Conservation (phyloP, 306 rosid genomes). For the Abrus precatorius region DNA sequence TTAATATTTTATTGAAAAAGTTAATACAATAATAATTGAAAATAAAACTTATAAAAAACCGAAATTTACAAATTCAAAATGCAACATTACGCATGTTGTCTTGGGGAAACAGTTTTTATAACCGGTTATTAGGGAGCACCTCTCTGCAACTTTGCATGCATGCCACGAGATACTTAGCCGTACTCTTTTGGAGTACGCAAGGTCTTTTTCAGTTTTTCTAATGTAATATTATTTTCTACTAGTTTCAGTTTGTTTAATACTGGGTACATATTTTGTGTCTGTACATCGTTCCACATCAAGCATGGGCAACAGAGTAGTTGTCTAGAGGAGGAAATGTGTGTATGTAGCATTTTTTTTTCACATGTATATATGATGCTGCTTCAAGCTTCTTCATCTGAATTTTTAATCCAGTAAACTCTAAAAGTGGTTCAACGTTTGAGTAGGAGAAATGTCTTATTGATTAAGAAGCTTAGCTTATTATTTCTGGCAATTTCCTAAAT, state of each 20-base stretch:
- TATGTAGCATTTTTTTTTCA: not conserved
- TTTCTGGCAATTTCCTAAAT: not conserved
- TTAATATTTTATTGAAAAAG: no score
- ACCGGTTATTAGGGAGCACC: slow-evolving; percentile 29
- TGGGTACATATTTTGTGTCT: slow-evolving; percentile 24
- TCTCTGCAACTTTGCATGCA: slow-evolving; percentile 45
- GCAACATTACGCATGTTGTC: slow-evolving; percentile 6
- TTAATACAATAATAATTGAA: no score
- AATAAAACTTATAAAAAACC: no score
- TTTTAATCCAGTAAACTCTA: not conserved
- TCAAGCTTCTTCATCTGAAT: not conserved
- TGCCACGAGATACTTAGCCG: slow-evolving; percentile 41
- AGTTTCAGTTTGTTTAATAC: slow-evolving; percentile 25
- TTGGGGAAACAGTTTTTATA: slow-evolving; percentile 30
- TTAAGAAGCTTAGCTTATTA: not conserved
- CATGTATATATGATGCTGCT: not conserved
- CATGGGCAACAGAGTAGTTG: slow-evolving; percentile 9
- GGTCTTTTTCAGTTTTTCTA: slow-evolving; percentile 17
- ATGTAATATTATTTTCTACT: not conserved
- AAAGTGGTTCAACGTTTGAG: not conserved
- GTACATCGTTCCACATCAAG: slow-evolving; percentile 13
- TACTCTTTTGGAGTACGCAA: slow-evolving; percentile 36
- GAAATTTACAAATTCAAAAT: not conserved
- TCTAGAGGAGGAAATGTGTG: not conserved
- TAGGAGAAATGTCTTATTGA: not conserved